A percentile compares a stretch with the other conserved stretches of the same genome.
Conservation (phyloP, 2,329 filamentous ascomycete species). For the Rhynchosporium graminicola region DNA sequence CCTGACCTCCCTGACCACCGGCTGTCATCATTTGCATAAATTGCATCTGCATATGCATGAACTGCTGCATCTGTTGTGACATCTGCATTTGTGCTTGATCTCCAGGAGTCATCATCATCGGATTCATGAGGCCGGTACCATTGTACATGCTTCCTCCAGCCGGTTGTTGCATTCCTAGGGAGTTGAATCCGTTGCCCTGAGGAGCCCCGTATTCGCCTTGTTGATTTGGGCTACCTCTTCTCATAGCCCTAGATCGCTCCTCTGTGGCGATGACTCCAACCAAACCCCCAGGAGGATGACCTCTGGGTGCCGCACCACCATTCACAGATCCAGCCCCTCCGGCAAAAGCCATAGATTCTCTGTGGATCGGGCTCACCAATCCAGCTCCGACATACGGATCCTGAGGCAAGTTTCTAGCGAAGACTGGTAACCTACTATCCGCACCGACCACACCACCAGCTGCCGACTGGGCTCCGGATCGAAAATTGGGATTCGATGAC, state of each 20-base stretch:
- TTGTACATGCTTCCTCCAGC: constrained; percentile 30
- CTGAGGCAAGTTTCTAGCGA: constrained; percentile 77
- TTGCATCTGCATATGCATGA: constrained; percentile 94
- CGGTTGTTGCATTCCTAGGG: constrained; percentile 35
- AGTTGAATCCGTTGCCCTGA: constrained; percentile 38
- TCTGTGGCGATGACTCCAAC: constrained; percentile 87
- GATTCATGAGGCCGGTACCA: constrained; percentile 38
- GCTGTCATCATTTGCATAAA: constrained; percentile 81
- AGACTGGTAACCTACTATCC: constrained; percentile 64
- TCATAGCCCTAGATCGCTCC: constrained; percentile 75
- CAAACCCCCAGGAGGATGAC: constrained; percentile 70
- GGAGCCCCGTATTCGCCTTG: constrained; percentile 50
- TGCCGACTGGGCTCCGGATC: constrained; percentile 58
- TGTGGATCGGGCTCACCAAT: constrained; percentile 68
- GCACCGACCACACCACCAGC: constrained; percentile 50
- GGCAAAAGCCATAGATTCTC: constrained; percentile 74
- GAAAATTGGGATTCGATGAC: constrained; percentile 72
- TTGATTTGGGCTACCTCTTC: constrained; percentile 74
- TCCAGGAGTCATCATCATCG: constrained; percentile 50
- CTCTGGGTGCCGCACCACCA: constrained; percentile 37
- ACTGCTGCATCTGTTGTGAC: constrained; percentile 80
- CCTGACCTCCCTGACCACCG: constrained; percentile 25
- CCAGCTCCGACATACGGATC: constrained; percentile 84
- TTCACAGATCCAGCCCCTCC: constrained; percentile 53
- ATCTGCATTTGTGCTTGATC: constrained; percentile 79